Conservation (phyloP, 495 filamentous ascomycete genomes). For the Aspergillus coremiiformis region DNA sequence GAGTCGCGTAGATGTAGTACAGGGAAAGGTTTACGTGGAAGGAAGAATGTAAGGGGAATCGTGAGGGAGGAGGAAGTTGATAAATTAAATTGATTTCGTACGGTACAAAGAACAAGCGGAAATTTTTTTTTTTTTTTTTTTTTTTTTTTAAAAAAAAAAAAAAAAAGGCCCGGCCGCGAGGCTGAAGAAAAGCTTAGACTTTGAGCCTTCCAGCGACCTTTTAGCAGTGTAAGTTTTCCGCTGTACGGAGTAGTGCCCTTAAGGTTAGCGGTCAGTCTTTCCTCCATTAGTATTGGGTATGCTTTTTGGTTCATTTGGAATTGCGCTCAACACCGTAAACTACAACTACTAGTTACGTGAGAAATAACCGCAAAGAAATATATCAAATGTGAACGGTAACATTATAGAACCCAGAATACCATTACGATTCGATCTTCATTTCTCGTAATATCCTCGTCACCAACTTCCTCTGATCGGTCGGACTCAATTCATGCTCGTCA, state of each 20-base stretch:
- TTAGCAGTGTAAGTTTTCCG: too few relatives aligned
- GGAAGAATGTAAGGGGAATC: not conserved
- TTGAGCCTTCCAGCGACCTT: too few relatives aligned
- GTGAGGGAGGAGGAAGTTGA: not conserved
- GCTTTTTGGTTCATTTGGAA: too few relatives aligned
- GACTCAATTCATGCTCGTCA: conserved; percentile 57
- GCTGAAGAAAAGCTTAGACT: not conserved
- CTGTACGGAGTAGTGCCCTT: too few relatives aligned
- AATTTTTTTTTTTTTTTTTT: too few relatives aligned
- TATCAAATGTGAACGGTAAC: too few relatives aligned
- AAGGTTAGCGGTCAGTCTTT: not conserved
- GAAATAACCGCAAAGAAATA: too few relatives aligned
- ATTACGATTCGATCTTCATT: conserved; percentile 34
- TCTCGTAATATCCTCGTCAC: conserved; percentile 59
- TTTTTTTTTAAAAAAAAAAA: not conserved
- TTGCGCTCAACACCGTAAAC: not conserved
- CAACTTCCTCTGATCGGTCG: conserved; percentile 72
- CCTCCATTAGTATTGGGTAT: not conserved
- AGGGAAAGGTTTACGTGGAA: not conserved
- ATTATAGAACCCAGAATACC: too few relatives aligned
- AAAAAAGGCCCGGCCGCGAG: conserved; percentile 1
- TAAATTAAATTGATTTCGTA: too few relatives aligned
- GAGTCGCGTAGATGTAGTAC: not conserved
- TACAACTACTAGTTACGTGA: too few relatives aligned
- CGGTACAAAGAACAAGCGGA: too few relatives aligned